These are phyloP conservation scores for Solanum neorickii DNA, from an alignment of 257 asterid species.

Conservation along the genomic window DNA sequence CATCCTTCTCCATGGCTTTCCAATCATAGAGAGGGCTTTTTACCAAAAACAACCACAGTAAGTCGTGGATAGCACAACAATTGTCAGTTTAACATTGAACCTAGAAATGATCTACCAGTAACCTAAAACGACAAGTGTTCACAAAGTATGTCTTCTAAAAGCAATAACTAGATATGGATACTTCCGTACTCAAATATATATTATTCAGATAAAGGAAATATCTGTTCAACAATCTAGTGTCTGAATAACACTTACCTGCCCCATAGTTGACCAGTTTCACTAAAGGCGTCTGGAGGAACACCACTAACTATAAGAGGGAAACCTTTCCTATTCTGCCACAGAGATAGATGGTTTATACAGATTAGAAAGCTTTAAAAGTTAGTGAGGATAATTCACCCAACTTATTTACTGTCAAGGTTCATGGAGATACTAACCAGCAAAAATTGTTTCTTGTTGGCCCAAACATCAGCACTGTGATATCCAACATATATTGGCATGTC, in stretches of 20 bases:
- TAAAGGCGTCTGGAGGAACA: constrained; percentile 97
- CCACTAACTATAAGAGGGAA: constrained; percentile 93
- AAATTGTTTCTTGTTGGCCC: constrained; percentile 94
- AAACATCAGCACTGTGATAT: constrained; percentile 97
- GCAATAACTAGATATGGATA: neutral
- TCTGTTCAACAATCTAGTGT: neutral
- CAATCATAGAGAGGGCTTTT: constrained; percentile 92
- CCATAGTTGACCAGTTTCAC: constrained; percentile 98
- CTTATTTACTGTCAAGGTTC: neutral
- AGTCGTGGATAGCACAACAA: neutral
- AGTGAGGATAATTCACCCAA: neutral
- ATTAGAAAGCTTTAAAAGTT: constrained; percentile 7
- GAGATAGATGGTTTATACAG: constrained; percentile 4
- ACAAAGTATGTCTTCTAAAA: neutral
- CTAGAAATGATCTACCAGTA: neutral
- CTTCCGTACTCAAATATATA: neutral
- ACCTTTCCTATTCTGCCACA: constrained; percentile 52
- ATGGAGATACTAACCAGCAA: constrained; percentile 52
- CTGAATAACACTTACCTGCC: constrained; percentile 45
- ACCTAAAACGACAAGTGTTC: neutral
- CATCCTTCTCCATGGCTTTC: constrained; percentile 89
- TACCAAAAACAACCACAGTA: constrained; percentile 4
- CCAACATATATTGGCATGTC: constrained; percentile 99
- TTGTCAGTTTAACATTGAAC: neutral
- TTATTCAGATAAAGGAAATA: neutral